Evolutionary conservation across 768 basidiomycete genomes (phyloP), one percentile per base, ranked within the genome.

Genomic region (Coprinopsis sp.): DNA sequence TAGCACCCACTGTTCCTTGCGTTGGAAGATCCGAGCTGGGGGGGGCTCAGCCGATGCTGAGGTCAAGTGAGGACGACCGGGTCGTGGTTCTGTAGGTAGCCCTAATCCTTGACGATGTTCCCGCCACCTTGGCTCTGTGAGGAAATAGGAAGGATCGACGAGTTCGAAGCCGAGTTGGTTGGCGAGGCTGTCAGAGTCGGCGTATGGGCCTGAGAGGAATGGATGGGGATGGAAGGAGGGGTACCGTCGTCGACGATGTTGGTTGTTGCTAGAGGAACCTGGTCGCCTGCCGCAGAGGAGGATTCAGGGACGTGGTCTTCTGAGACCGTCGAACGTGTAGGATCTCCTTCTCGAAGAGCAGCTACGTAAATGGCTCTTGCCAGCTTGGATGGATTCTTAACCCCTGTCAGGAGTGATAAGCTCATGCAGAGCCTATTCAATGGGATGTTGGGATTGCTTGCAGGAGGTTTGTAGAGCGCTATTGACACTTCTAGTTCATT

Each of bases 1-100:
- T 87, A 1, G 90, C 90, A 16, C 90, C 90, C 8, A 92, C 88
- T 0, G 89, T 92, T 10, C 89, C 90, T 13, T 65, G 83, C 3
- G 90, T 85, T 51, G 79, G 66, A 52, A 74, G 63, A 59, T 87
- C 40, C 19, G 30, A 22, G 19, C 36, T 33, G 83, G 6, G 85
- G 64, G 12, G 67, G n/a, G n/a, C 53, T 14, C 56, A 53, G 23
- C 54, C 37, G 0, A 51, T 46, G n/a, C 28, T 21, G 47, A 37
- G 41, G 23, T 29, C 19, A 13, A 16, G 18, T 33, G 41, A 23
- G 56, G 54, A 2, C 52, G 56, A 13, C 60, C 58, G 6, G 81
- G 77, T 16, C 73, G 54, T 0, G 79, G 82, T 36, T 79, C 79
- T 37, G 83, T 85, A 2, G 87, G 87, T 12, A 90, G 70, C 2